Base-by-base conservation (phyloP, 306 rosid species). In the Canavalia ensiformis region DNA sequence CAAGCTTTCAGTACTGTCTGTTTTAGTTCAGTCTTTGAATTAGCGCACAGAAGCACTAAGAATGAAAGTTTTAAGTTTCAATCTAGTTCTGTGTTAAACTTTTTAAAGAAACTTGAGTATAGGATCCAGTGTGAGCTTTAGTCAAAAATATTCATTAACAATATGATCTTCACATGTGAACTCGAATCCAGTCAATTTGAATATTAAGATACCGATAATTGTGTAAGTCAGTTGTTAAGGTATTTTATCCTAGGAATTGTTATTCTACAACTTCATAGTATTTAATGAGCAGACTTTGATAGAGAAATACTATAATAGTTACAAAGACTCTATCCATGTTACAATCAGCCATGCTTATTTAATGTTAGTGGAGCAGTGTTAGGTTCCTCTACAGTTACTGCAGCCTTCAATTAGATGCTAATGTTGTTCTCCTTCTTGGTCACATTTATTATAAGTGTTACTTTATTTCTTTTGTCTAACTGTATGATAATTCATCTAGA, bases 241-340 rank as follows among this genome's bases (percentile, higher is more conserved):
- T 39, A 62, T 72, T 33, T 4, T 9, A 39, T 39, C 18, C 31
- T 29, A 28, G 57, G 46, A 29, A 60, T 50, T 28, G n/a, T 54
- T 6, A 50, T 12, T 37, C 33, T 33, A 44, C 79, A 28, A 30
- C 30, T 31, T 31, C 30, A 74, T 55, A 9, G 12, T 34, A 18
- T 42, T 25, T 42, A 10, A 45, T 58, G 18, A 75, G 72, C 72
- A 76, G 37, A 76, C n/a, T 63, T 64, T 18, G 30, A 65, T 64
- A 49, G 64, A 33, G 62, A 3, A 45, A 71, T 51, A 28, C 67
- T 12, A 25, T 34, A 63, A 18, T 33, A 39, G 72, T 49, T 35
- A 60, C 29, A 41, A 33, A 39, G 62, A 55, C 5, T 8, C 41
- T 28, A 42, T 74, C 68, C 56, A 42, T 59, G 33, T 35, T 12